phyloP scores from a whole-genome alignment of 768 basidiomycete genomes.

The Trichaptum fuscoviolaceum region DNA sequence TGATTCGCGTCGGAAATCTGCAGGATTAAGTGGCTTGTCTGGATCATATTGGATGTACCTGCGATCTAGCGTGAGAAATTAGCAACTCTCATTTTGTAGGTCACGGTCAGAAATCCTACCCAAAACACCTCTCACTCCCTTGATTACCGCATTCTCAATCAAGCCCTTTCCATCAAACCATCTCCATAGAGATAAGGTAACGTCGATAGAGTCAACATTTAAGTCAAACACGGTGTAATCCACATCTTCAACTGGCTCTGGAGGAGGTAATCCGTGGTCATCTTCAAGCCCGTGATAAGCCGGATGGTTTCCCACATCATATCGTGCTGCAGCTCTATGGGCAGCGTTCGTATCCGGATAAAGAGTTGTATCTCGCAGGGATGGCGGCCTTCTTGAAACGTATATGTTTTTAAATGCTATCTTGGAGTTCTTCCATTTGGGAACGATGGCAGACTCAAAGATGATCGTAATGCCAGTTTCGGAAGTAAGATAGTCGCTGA shows the following conservation, averaged over 20 bases:
- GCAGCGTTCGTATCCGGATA: constrained; percentile 20
- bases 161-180: constrained; percentile 98
- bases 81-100: background rate
- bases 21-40: constrained; percentile 74
- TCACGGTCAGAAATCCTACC: constrained; percentile 45
- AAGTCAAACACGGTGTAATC: constrained; percentile 93
- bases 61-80: constrained; percentile 52
- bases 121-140: constrained; percentile 89
- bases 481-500: constrained; percentile 89
- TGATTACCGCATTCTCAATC: constrained; percentile 84
- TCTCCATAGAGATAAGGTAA: constrained; percentile 81
- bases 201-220: constrained; percentile 91
- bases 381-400: constrained; percentile 70
- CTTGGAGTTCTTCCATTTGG: constrained; percentile 93
- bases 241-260: constrained; percentile 41
- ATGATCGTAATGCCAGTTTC: constrained; percentile 93
- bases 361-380: constrained; percentile 2
- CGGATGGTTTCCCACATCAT: constrained; percentile 75
- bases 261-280: constrained; percentile 17
- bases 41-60: constrained; percentile 84
- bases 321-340: constrained; percentile 59
- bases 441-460: constrained; percentile 97
- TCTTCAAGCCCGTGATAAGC: constrained; percentile 59
- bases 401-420: constrained; percentile 98
- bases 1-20: constrained; percentile 67